Evolutionary conservation across 2,329 filamentous ascomycete genomes (phyloP).

Genomic region (Fusarium brachygibbosum): DNA sequence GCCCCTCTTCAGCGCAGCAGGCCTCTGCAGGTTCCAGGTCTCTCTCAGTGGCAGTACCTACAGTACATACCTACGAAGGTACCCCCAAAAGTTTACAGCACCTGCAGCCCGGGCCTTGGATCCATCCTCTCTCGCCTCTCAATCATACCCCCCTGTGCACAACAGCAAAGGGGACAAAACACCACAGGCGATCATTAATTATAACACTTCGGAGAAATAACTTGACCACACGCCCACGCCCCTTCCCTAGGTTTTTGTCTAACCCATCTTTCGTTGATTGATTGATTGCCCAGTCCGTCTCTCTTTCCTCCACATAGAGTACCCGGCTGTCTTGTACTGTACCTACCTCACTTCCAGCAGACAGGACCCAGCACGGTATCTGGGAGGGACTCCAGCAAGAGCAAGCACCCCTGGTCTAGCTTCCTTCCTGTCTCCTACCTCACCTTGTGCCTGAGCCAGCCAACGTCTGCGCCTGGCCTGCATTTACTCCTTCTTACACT

Average conservation of each 20-base stretch:
- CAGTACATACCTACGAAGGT: too few relatives aligned
- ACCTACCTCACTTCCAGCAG: background rate
- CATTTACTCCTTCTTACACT: constrained; percentile 36
- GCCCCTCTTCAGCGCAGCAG: constrained; percentile 18
- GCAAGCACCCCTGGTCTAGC: constrained; percentile 35
- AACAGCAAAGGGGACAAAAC: constrained; percentile 28
- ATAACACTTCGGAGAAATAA: constrained; percentile 44
- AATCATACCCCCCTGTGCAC: constrained; percentile 25
- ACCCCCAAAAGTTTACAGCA: background rate
- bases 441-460: background rate
- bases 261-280: constrained; percentile 8
- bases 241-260: constrained; percentile 21
- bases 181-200: constrained; percentile 42
- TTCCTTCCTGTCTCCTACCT: constrained; percentile 22
- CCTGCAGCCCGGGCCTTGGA: background rate
- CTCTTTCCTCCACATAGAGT: constrained; percentile 10
- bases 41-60: background rate
- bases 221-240: constrained; percentile 32
- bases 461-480: constrained; percentile 32
- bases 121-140: background rate
- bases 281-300: constrained; percentile 32
- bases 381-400: constrained; percentile 23
- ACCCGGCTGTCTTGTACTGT: background rate
- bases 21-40: too few relatives aligned
- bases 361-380: constrained; percentile 32